Evolutionary conservation across 1,284 basidiomycete species (phyloP).

Genomic region (Fomitopsis pinicola): DNA sequence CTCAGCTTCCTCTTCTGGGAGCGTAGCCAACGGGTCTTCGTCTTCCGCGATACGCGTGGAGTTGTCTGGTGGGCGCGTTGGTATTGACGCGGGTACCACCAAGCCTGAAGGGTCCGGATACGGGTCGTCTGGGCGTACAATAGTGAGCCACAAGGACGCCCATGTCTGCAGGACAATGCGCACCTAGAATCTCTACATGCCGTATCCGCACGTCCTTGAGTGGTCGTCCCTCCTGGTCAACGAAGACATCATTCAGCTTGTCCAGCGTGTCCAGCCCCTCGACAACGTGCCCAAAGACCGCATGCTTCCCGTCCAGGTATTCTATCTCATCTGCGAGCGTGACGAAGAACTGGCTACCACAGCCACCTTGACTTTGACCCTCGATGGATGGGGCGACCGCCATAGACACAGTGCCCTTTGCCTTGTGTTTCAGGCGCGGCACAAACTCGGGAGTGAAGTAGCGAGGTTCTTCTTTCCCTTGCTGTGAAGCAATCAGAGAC

Average conservation of each 20-base stretch:
- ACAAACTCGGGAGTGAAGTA: conserved; percentile 86
- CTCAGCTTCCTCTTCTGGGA: conserved; percentile 83
- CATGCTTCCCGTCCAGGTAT: conserved; percentile 94
- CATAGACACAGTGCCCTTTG: conserved; percentile 94
- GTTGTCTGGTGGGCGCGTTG: conserved; percentile 77
- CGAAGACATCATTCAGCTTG: conserved; percentile 89
- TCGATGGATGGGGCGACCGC: conserved; percentile 78
- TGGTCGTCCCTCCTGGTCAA: conserved; percentile 85
- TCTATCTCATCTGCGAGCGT: conserved; percentile 89
- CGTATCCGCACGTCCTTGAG: conserved; percentile 92
- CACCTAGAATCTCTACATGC: conserved; percentile 90
- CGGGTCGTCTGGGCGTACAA: conserved; percentile 73
- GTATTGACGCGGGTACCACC: conserved; percentile 70
- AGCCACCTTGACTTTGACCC: conserved; percentile 67
- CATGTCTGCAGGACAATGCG: conserved; percentile 21
- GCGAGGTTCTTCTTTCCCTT: conserved; percentile 44
- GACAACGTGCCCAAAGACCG: conserved; percentile 92
- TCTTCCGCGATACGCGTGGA: conserved; percentile 88
- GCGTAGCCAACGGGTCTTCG: conserved; percentile 76
- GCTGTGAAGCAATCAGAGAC: conserved; percentile 63
- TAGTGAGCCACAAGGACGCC: conserved; percentile 3
- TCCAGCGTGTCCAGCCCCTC: conserved; percentile 92
- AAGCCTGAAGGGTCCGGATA: conserved; percentile 85
- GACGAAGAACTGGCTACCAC: conserved; percentile 95
- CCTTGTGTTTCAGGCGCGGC: conserved; percentile 78